Evolutionary conservation across 2,329 filamentous ascomycete species (phyloP), one percentile per base, ranked within the genome.

Genomic region (Talaromyces sp.): DNA sequence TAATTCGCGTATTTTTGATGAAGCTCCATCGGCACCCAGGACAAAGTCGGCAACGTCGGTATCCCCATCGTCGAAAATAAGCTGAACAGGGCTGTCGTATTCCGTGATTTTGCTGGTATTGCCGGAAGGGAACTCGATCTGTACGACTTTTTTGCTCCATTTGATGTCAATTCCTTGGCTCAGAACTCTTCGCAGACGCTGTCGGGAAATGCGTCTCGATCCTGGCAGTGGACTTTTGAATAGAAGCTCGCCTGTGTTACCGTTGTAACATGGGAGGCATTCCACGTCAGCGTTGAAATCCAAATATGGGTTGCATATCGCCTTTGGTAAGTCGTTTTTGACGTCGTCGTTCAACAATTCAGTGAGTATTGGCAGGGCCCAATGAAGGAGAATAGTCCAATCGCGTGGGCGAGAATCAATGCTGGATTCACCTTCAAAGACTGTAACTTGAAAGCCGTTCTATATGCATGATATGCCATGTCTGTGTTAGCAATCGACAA

Each of bases 331-430:
- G 3, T 40, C 25, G 3, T 60, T 54, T 19, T 43, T 43, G 5
- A 65, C 25, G 5, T 61, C 56, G 58, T 65, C 63, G 2, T 58
- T 34, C 17, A 65, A 38, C 27, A 65, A 60, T 3, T 45, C 51
- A 15, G 34, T 22, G 6, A 65, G 47, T 2, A 36, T 13, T 19
- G 63, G 63, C 56, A 65, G 31, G 4, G 63, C 63, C 63, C 63
- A 65, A n/a, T 65, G 63, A 27, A 65, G 29, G 2, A 65, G 11
- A 25, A 65, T 65, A 17, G 63, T 65, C 63, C 63, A 65, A 51
- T 65, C 63, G 5, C 63, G 56, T 15, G 40, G 19, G 17, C 63
- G 63, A 54, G 63, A 36, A 45, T 65, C 63, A 3, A 61, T 17
- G 25, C 56, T 45, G 13, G 31, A 7, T 58, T 65, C 63, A 13